Percentiles rank a stretch among this genome's conserved stretches.
Conservation (phyloP, 345 rosid genomes). For the Dipteronia dyeriana region DNA sequence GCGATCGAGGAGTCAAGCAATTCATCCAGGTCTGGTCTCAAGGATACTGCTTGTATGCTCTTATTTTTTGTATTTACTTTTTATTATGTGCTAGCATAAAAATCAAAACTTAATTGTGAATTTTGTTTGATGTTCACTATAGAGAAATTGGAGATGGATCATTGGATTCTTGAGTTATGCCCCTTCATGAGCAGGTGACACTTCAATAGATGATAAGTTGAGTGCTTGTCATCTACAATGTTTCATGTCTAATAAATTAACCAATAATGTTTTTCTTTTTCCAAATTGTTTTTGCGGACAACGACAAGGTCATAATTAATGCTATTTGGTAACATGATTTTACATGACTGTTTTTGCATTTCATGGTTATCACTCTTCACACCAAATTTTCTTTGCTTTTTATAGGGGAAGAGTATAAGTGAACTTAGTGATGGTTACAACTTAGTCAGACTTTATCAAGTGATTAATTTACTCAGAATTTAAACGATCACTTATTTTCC, state of each 20-base stretch:
- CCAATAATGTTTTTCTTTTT: neutral
- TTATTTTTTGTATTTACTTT: conserved; percentile 9
- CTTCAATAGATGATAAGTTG: conserved; percentile 11
- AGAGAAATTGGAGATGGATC: conserved; percentile 90
- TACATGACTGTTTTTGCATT: neutral
- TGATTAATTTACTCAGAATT: conserved; percentile 16
- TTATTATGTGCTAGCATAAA: neutral
- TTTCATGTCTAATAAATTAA: conserved; percentile 14
- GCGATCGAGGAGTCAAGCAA: conserved; percentile 47
- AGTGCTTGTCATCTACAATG: conserved; percentile 6
- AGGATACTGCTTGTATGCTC: conserved; percentile 88
- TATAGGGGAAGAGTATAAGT: conserved; percentile 66
- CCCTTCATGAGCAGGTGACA: conserved; percentile 72
- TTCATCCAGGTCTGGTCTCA: conserved; percentile 64
- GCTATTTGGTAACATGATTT: conserved; percentile 25
- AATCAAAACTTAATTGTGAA: neutral
- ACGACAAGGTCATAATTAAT: conserved; percentile 58
- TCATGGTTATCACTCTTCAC: conserved; percentile 13
- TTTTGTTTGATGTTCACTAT: conserved; percentile 13
- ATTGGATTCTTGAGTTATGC: conserved; percentile 96
- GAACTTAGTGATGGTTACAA: conserved; percentile 73
- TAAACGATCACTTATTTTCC: neutral
- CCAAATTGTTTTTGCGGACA: conserved; percentile 60
- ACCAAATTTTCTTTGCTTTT: conserved; percentile 17
- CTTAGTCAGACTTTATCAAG: conserved; percentile 91